Evolutionary conservation across 2,329 filamentous ascomycete species (phyloP).

Genomic region (Arthrinium phaeospermum): DNA sequence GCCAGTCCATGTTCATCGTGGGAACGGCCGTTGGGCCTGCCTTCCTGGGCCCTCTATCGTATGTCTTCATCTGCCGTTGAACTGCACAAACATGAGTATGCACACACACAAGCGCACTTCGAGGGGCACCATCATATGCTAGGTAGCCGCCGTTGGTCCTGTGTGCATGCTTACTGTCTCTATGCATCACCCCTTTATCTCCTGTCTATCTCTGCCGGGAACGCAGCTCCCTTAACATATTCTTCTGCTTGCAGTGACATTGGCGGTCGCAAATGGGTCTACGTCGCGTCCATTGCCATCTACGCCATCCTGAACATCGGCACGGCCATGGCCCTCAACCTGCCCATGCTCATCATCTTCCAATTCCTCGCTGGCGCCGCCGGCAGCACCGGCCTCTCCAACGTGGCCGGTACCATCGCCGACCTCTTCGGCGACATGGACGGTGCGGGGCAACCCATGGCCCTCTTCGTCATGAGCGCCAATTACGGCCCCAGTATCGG

Average conservation of each 20-base stretch:
- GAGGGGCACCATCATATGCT: background rate
- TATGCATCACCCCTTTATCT: background rate
- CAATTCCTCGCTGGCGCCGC: constrained; percentile 42
- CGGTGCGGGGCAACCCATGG: constrained; percentile 49
- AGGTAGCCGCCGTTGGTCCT: background rate
- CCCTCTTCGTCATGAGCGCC: constrained; percentile 46
- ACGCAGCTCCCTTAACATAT: constrained; percentile 14
- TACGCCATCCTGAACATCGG: constrained; percentile 45
- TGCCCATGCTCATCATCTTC: constrained; percentile 47
- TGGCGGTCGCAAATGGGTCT: constrained; percentile 50
- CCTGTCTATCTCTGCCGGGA: background rate
- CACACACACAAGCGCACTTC: background rate
- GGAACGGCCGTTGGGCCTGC: constrained; percentile 47
- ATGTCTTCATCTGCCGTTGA: constrained; percentile 30
- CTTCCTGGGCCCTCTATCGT: constrained; percentile 48
- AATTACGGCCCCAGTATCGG: constrained; percentile 47
- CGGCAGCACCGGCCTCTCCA: constrained; percentile 42
- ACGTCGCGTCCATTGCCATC: constrained; percentile 42
- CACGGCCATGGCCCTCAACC: constrained; percentile 40
- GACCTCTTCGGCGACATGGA: constrained; percentile 44
- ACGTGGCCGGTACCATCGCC: constrained; percentile 43
- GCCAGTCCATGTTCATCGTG: constrained; percentile 49
- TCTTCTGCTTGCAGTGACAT: constrained; percentile 40
- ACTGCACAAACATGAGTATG: background rate
- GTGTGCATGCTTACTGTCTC: constrained; percentile 12